Base-by-base conservation (phyloP, 2,329 filamentous ascomycete genomes). In the Dactylellina sp. region DNA sequence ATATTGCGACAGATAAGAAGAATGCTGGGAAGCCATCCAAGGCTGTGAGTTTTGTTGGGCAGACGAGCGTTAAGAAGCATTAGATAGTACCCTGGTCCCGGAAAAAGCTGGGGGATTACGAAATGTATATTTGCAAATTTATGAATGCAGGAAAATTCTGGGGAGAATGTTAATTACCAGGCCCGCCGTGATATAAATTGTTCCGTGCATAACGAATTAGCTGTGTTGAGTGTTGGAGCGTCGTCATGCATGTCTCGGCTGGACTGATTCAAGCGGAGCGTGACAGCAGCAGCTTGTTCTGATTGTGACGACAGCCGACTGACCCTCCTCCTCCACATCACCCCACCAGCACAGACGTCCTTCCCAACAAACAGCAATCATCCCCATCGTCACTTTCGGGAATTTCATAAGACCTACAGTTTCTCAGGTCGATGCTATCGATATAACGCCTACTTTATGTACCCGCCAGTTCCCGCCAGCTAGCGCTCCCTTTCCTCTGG, bases 11-110 rank as follows among this genome's bases (percentile, higher is more conserved):
- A 35, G 86, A 88, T 62, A 79, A 80, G 57, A 81, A 80, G 32
- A 82, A 82, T 61, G 83, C 84, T 2, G 85, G 86, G 2, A 80
- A 84, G 28, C 68, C 80, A 1, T 85, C 82, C 0, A 84, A 81
- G 25, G 77, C 79, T 65, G 77, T 83, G 46, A 65, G 76, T 1
- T 83, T 83, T 74, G 78, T 80, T 71, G 82, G 75, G 18, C 25
- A 75, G 68, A 75, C 66, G n/a, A 66, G 71, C 5, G 76, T 77
- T 32, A 32, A 32, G 28, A 32, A 32, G 28, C 28, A 32, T 32
- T 32, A 32, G 28, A 9, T 32, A 9, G 28, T 32, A 32, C 28
- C n/a, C 28, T 32, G 28, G 28, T 32, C n/a, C n/a, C n/a, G n/a
- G n/a, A n/a, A n/a, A n/a, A n/a, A n/a, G 28, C 28, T 32, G 28